Evolutionary conservation across 768 basidiomycete species (phyloP), one percentile per base, ranked within the genome.

Genomic region (Tubosaeta sp.): DNA sequence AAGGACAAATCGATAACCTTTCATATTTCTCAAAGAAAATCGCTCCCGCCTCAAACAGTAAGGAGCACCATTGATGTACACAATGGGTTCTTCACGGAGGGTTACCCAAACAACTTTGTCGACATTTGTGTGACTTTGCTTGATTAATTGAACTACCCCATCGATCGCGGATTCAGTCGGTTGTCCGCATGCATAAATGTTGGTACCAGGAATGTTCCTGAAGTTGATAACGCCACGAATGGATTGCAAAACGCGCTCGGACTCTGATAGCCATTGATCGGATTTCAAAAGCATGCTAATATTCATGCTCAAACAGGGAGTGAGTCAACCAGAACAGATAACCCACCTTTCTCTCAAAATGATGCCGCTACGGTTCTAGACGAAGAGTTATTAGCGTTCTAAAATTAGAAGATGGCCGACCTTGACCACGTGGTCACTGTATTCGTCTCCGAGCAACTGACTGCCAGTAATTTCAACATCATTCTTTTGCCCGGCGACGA

Each of bases 221-320:
- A 96, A 97, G 62, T 96, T 96, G 69, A 90, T 88, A 2, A 90
- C 93, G n/a, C 96, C 96, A 3, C 91, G 85, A 44, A 98, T 80
- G 34, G 79, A 84, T 41, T 81, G 69, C 43, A 79, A 75, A 36
- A 87, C 81, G 42, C 75, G 77, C 51, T 82, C 74, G 38, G 84
- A 87, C 65, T 90, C 83, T 21, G 79, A 78, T 11, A 84, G 70
- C 94, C 94, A 97, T 66, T 88, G 87, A 66, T 97, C 94, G 3
- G 92, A 94, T 72, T 97, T 96, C 53, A 95, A 75, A 3, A 94
- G 76, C 2, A 86, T 94, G 47, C 89, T 91, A 54, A 29, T 45
- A 40, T 29, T 43, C 34, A 42, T 32, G 21, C 38, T 48, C 5
- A 12, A 48, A 39, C 19, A 24, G 32, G 45, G 32, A 16, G 6